Conservation (phyloP, 345 rosid genomes). For the Ceriops decandra region DNA sequence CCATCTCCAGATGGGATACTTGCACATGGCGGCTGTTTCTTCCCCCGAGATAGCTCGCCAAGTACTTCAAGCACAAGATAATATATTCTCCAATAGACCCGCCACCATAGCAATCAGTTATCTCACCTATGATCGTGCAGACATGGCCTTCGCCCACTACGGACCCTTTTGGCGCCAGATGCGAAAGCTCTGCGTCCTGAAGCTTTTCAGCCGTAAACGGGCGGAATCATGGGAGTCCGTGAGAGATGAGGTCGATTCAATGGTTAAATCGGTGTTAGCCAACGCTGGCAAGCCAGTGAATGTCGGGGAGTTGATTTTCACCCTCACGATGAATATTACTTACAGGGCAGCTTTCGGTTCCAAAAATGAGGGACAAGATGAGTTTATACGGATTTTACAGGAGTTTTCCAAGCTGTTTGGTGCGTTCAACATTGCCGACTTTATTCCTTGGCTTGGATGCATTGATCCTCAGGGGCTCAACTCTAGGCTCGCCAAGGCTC, state of each 20-base stretch:
- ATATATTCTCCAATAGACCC: conserved; percentile 77
- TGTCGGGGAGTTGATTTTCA: conserved; percentile 69
- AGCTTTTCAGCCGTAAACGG: conserved; percentile 83
- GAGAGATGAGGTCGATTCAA: conserved; percentile 68
- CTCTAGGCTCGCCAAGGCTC: conserved; percentile 55
- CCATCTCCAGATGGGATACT: conserved; percentile 72
- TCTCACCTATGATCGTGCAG: conserved; percentile 83
- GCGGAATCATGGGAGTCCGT: conserved; percentile 95
- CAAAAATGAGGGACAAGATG: conserved; percentile 59
- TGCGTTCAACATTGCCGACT: conserved; percentile 84
- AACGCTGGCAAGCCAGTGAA: conserved; percentile 53
- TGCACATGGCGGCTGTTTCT: conserved; percentile 69
- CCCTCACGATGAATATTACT: conserved; percentile 66
- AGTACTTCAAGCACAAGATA: conserved; percentile 85
- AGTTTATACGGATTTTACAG: conserved; percentile 72
- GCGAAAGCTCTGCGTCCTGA: conserved; percentile 89
- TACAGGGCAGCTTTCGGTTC: conserved; percentile 84
- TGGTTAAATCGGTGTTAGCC: conserved; percentile 37
- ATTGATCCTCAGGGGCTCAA: conserved; percentile 69
- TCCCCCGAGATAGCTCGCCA: conserved; percentile 70
- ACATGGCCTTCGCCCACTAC: conserved; percentile 95
- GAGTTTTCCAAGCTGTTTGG: conserved; percentile 95
- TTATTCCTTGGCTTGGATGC: conserved; percentile 65
- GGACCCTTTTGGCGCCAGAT: conserved; percentile 99
- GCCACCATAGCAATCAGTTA: conserved; percentile 77